Base-by-base conservation (phyloP, 805 yeast genomes). In the Maudiozyma bulderi region DNA sequence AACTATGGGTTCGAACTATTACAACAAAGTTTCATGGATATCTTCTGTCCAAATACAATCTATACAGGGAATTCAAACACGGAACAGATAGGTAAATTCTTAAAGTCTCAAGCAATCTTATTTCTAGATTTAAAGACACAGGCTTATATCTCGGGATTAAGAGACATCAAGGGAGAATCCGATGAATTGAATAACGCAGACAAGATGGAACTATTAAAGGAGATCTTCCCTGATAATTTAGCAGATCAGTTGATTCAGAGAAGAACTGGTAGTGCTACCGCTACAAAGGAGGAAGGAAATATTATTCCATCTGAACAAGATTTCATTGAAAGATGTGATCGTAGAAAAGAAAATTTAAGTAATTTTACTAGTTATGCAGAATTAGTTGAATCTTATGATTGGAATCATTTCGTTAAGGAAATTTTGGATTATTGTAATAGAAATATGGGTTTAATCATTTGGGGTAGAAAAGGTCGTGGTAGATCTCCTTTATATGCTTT, bases 81-180 rank as follows among this genome's bases (percentile, higher is more conserved):
- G n/a, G 65, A 62, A 31, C 57, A 56, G 44, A 53, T 55, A 40
- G 64, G 88, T 5, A 78, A 82, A 56, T 70, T 93, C 40, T 69
- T 88, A 50, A 89, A 89, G 62, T 78, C 85, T 8, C 96, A 87
- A 57, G 89, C 93, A 0, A 80, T 78, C 10, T 67, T 93, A 46
- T 88, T 75, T 56, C 71, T 93, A 39, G 97, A 93, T 56, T 74
- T 93, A 62, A 93, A 93, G 64, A 93, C 99, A 0, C 99, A 93
- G 66, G 96, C 96, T 0, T 93, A 81, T 61, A 89, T 93, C 20
- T 83, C 96, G 1, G 96, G 95, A 0, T 66, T 90, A 51, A 86
- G 84, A 59, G 73, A 56, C 5, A 40, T 29, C 33, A 49, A 50
- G 11, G 52, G 47, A 28, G 54, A 45, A 14, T 31, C 42, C 10